Evolutionary conservation across 108 stramenopile genomes (phyloP), one percentile per base, ranked within the genome.

Genomic region (Craspedostauros australis): DNA sequence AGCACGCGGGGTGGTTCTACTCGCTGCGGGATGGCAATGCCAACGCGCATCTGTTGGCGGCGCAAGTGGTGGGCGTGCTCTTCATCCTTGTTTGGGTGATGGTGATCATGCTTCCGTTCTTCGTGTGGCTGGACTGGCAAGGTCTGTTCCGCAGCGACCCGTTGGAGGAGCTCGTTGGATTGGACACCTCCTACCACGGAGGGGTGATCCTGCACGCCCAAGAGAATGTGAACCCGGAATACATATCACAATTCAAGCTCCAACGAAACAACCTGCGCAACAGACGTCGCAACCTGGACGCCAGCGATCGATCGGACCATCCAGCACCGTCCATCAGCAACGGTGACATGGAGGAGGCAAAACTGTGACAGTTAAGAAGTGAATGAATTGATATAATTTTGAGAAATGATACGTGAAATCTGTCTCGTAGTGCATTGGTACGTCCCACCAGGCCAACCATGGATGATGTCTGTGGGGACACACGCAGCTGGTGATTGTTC

Each of bases 11-110:
- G 7, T 70, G 59, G 69, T 73, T 91, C 64, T 86, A 86, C 68
- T 51, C 54, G 8, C 59, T 70, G 39, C 31, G 47, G 9, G 27
- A 49, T 25, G 73, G 70, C 1, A 34, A 51, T 14, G 60, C 65
- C 14, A 77, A 72, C 52, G 90, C 67, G 16, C 68, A 40, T 16
- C 67, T 91, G 39, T 46, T 96, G 49, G 81, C 46, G 8, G 70
- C 72, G 5, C 75, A 93, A 46, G 19, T 95, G 33, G 56, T 76
- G 46, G 85, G 87, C 23, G 59, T 91, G 32, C 58, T 87, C 6
- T 87, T 70, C 50, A 66, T 94, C 48, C 19, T 82, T n/a, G 87
- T 72, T 4, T 96, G 95, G 95, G 83, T 80, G 15, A 22, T 39
- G 15, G 43, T 45, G 2, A 79, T 77, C 54, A 88, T 88, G 86